Conservation (phyloP, 805 yeast species). For the Ogataea nitratoaversa region DNA sequence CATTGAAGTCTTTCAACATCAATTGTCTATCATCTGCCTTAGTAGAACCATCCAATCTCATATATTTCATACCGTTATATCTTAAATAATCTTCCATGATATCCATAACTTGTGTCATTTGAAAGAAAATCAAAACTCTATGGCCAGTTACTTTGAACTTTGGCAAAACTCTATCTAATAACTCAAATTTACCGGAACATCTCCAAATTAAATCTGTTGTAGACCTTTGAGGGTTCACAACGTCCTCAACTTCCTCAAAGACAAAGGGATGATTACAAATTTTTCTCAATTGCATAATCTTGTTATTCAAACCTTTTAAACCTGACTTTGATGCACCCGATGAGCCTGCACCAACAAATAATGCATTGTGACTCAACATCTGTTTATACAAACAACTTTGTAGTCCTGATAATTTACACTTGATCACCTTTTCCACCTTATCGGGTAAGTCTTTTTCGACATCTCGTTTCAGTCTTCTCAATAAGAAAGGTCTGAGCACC, state of each 20-base stretch:
- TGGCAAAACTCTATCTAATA: conserved; percentile 70
- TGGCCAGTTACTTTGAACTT: conserved; percentile 73
- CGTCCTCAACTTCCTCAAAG: conserved; percentile 74
- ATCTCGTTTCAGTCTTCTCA: conserved; percentile 81
- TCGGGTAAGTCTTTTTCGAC: conserved; percentile 85
- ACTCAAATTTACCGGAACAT: conserved; percentile 75
- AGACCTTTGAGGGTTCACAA: conserved; percentile 56
- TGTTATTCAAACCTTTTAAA: conserved; percentile 73
- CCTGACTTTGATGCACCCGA: conserved; percentile 61
- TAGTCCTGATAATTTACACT: conserved; percentile 71
- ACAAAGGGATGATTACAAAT: conserved; percentile 87
- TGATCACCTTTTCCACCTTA: conserved; percentile 76
- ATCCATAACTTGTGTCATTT: conserved; percentile 88
- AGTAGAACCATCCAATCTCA: conserved; percentile 79
- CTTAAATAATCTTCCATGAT: conserved; percentile 83
- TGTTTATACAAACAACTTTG: conserved; percentile 71
- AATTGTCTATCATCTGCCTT: conserved; percentile 80
- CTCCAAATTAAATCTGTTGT: conserved; percentile 72
- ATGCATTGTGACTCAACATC: conserved; percentile 66
- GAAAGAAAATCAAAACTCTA: conserved; percentile 77
- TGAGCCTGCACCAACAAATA: conserved; percentile 59
- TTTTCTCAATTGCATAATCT: conserved; percentile 80
- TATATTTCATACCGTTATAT: conserved; percentile 59
- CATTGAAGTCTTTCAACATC: conserved; percentile 70
- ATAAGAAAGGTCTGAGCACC: conserved; percentile 77